Percentiles rank a stretch among this genome's conserved stretches.
phyloP scores from a whole-genome alignment of 225 moss, liverwort and hornwort species.

The Pseudoscleropodium purum region DNA sequence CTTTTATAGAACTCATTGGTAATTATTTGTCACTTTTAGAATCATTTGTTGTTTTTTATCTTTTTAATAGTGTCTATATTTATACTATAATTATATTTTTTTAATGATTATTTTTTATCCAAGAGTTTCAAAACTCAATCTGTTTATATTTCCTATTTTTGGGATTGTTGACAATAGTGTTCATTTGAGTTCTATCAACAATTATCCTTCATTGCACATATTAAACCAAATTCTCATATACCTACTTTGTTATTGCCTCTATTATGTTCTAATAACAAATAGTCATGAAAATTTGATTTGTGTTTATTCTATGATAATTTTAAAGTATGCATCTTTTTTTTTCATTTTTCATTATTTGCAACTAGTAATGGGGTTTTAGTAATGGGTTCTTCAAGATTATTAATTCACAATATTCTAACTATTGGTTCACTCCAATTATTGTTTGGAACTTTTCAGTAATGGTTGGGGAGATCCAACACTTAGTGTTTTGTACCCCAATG shows the following conservation, averaged over 20 bases:
- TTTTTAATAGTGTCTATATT: too few species aligned
- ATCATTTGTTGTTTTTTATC: background rate
- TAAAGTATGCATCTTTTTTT: background rate
- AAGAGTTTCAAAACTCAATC: background rate
- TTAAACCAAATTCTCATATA: background rate
- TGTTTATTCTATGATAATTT: background rate
- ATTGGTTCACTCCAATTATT: background rate
- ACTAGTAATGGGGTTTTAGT: too few species aligned
- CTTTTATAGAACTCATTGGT: background rate
- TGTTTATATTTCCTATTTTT: background rate
- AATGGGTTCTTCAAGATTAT: rapidly evolving
- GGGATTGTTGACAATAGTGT: background rate
- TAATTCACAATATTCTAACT: background rate
- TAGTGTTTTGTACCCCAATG: rapidly evolving
- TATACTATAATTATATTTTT: background rate
- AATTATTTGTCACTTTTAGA: background rate
- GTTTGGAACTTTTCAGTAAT: too few species aligned
- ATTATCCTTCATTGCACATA: background rate
- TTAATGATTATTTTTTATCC: background rate
- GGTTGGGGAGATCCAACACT: background rate
- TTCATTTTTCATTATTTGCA: background rate
- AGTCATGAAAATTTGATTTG: background rate
- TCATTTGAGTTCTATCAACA: background rate
- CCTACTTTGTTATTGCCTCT: background rate
- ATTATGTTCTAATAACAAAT: background rate